Evolutionary conservation across 371 early-diverging fungal genomes (phyloP), one percentile per base, ranked within the genome.

Genomic region (Mucor saturninus): DNA sequence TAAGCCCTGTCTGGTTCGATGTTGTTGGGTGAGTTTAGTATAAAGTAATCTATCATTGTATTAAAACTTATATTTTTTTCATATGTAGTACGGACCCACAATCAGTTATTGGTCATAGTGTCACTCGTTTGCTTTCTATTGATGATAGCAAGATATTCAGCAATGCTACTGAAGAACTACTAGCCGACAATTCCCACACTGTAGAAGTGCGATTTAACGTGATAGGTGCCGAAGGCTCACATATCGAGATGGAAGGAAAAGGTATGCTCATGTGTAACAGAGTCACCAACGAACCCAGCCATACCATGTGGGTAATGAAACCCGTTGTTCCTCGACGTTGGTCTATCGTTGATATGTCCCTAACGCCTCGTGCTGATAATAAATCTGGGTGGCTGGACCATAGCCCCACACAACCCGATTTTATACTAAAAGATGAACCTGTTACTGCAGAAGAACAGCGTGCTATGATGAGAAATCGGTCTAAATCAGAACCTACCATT

Each of bases 261-360:
- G 97, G 95, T 0, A 94, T 96, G 93, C 74, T 93, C 32, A 91
- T 92, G 70, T 90, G 91, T 62, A 89, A 92, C 56, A 80, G 88
- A 13, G 73, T 81, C 0, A 86, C 88, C 7, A 83, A 77, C 14
- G 81, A 83, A 35, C 92, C 93, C 0, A 84, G 87, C 42, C 92
- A 92, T 67, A 90, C 92, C 0, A 86, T 96, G 77, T 95, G 95
- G 95, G 92, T 94, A 0, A 80, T 89, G 42, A 85, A 89, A 54
- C 94, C 93, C 0, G 82, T 54, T 62, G 43, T 62, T 13, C 28
- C 62, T 11, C 68, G 74, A 3, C 65, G 66, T 2, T 69, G 65
- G 65, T 68, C 74, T 21, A 31, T 68, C 2, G 31, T 68, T 4
- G 71, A 74, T n/a, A 61, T 61, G 50, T 51, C 63, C 1, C 8